Evolutionary conservation across 2,329 filamentous ascomycete species (phyloP).

Genomic region (Penicillium sp.): DNA sequence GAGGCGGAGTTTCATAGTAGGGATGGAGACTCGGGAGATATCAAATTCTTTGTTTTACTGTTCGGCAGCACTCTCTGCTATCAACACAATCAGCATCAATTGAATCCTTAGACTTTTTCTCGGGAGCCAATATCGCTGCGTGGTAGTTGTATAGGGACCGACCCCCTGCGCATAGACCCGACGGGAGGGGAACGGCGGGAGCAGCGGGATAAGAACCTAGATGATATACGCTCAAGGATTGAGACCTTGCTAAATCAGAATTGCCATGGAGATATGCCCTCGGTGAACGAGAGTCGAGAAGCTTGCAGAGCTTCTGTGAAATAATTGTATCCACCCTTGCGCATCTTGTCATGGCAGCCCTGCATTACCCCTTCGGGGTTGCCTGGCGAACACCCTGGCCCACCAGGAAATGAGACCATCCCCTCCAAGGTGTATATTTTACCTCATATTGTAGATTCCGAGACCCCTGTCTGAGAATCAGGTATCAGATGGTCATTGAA

Average conservation of each 20-base stretch:
- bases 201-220: not conserved
- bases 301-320: not conserved
- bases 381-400: slow-evolving; percentile 2
- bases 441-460: not conserved
- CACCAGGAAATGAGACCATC: not conserved
- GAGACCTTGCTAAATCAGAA: not conserved
- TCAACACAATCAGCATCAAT: not conserved
- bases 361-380: slow-evolving; percentile 6
- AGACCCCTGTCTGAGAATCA: not conserved
- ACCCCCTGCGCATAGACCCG: not conserved
- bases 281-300: not conserved
- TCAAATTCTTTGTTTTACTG: not conserved
- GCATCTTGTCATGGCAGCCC: not conserved
- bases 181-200: not conserved
- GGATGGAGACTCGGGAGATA: not conserved
- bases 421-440: not conserved
- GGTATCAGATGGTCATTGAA: not conserved
- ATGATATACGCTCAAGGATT: not conserved
- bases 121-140: not conserved
- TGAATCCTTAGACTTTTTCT: not conserved
- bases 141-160: not conserved
- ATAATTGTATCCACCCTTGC: slow-evolving; percentile 7
- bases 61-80: not conserved
- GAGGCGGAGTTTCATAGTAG: not conserved
- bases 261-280: not conserved